phyloP scores from a whole-genome alignment of 768 basidiomycete species.

The Macrolepiota fuliginosa region DNA sequence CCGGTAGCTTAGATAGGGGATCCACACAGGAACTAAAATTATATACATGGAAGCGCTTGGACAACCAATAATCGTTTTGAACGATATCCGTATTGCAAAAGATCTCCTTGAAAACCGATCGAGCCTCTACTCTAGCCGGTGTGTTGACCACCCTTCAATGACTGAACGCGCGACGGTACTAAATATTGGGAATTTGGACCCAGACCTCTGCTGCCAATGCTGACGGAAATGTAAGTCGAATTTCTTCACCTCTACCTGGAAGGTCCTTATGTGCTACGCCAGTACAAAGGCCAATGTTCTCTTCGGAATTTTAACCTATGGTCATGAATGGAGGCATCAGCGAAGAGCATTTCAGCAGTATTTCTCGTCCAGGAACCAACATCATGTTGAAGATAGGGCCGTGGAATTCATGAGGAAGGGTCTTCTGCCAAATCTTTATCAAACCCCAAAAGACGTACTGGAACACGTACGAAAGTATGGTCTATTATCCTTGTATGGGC shows the following conservation, averaged over 20 bases:
- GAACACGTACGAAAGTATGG: conserved; percentile 10
- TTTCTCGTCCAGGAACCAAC: conserved; percentile 13
- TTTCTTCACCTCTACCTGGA: neutral
- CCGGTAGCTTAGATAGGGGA: no score
- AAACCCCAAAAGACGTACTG: conserved; percentile 3
- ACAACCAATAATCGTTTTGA: no score
- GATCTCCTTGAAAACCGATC: no score
- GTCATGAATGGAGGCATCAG: conserved; percentile 22
- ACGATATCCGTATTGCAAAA: no score
- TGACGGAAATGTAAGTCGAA: conserved; percentile 11
- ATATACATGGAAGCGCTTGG: no score
- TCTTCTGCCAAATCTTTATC: conserved; percentile 3
- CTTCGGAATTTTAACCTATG: conserved; percentile 21
- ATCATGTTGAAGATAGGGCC: neutral
- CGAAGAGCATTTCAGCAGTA: conserved; percentile 26
- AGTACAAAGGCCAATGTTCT: neutral
- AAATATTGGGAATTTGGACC: neutral
- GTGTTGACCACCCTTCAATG: no score
- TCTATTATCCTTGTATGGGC: neutral
- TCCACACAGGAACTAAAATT: no score
- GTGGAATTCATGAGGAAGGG: conserved; percentile 5
- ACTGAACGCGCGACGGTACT: no score
- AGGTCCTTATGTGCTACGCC: neutral
- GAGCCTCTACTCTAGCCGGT: no score
- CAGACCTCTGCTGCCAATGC: conserved; percentile 1